Evolutionary conservation across 1,284 basidiomycete species (phyloP).

Genomic region (Puccinia brachypodii): DNA sequence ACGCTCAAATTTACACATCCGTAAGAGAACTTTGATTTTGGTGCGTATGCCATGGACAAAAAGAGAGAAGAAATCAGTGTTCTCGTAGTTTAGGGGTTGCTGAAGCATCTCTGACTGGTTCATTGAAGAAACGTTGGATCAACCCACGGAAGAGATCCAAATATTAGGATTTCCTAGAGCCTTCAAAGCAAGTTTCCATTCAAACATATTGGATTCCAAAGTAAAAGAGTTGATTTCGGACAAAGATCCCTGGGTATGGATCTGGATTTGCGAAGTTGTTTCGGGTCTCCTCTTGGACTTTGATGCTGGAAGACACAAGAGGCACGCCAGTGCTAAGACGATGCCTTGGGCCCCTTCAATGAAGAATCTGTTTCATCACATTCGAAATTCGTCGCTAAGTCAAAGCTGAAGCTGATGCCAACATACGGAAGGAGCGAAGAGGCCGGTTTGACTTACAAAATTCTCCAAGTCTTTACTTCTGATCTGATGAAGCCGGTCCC

Average conservation of each 20-base stretch:
- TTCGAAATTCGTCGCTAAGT: background rate
- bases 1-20: conserved; percentile 32
- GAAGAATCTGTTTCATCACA: conserved; percentile 8
- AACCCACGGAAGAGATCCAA: conserved; percentile 26
- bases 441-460: background rate
- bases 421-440: background rate
- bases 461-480: conserved; percentile 8
- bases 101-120: background rate
- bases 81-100: background rate
- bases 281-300: background rate
- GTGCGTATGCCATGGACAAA: background rate
- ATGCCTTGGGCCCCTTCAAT: conserved; percentile 24
- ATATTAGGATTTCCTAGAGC: conserved; percentile 3
- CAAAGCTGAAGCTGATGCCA: background rate
- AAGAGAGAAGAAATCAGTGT: background rate
- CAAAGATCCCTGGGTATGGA: conserved; percentile 18
- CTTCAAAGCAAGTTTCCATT: conserved; percentile 1
- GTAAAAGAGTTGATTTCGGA: conserved; percentile 3
- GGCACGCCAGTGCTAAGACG: conserved; percentile 18
- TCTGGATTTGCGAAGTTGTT: conserved; percentile 14
- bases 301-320: conserved; percentile 13
- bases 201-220: conserved; percentile 3
- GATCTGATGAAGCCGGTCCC: conserved; percentile 19
- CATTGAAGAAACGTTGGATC: background rate
- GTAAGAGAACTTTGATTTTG: conserved; percentile 14